Conservation (phyloP, 2,329 filamentous ascomycete genomes). For the Aureobasidium zeae region DNA sequence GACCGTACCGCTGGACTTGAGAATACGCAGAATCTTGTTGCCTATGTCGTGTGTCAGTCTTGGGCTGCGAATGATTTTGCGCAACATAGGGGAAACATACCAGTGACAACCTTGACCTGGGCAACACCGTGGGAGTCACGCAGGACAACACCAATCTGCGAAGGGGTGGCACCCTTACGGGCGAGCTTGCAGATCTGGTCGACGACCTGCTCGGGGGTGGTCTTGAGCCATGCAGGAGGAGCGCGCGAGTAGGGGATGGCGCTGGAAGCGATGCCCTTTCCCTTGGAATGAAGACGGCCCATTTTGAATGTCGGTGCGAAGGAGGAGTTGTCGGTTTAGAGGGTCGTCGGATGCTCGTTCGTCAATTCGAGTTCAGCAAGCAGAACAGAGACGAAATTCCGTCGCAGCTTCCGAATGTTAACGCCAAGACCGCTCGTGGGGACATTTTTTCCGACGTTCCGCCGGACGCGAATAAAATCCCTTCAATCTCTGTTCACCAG, state of each 20-base stretch:
- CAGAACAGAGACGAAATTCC: slow-evolving; percentile 5
- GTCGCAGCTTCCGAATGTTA: not conserved
- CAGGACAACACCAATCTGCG: slow-evolving; percentile 97
- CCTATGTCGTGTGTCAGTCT: slow-evolving; percentile 44
- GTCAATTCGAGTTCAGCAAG: slow-evolving; percentile 5
- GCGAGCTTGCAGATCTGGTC: slow-evolving; percentile 99
- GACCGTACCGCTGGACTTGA: slow-evolving; percentile 91
- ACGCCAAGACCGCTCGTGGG: slow-evolving; percentile 8
- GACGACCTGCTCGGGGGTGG: slow-evolving; percentile 94
- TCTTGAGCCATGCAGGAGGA: slow-evolving; percentile 93
- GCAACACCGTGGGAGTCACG: slow-evolving; percentile 97
- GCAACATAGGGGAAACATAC: slow-evolving; percentile 46
- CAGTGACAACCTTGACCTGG: slow-evolving; percentile 94
- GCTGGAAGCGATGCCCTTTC: slow-evolving; percentile 96
- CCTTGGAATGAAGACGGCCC: slow-evolving; percentile 98
- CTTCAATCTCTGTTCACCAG: not conserved
- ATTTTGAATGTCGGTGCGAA: slow-evolving; percentile 46
- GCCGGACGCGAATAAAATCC: slow-evolving; percentile 10
- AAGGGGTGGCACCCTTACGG: slow-evolving; percentile 96
- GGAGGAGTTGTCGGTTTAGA: slow-evolving; percentile 13
- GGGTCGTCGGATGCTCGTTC: slow-evolving; percentile 16
- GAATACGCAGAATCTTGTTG: slow-evolving; percentile 99
- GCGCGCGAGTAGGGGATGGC: slow-evolving; percentile 95
- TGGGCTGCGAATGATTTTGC: not conserved
- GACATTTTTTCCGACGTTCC: slow-evolving; percentile 1